Evolutionary conservation across 148 eudicot genomes (phyloP), one percentile per base, ranked within the genome.

Genomic region (Rhododendron henanense): DNA sequence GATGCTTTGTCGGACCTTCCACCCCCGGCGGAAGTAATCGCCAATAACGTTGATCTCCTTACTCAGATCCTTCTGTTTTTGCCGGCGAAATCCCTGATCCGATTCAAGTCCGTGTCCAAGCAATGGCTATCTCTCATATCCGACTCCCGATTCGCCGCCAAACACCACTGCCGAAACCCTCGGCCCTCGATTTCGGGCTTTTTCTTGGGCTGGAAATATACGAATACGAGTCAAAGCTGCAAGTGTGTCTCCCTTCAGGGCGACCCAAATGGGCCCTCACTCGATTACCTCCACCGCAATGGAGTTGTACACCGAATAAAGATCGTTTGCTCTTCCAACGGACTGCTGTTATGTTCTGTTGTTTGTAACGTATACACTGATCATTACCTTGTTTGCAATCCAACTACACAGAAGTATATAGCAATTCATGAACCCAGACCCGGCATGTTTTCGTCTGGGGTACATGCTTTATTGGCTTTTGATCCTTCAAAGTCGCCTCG

Each of bases 21-120:
- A 73, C 77, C 9, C 2, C 10, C 79, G 25, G 48, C 79, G 11
- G 79, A 75, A 39, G n/a, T 75, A 39, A 75, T 75, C 18, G 79
- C 45, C n/a, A 39, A 37, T 25, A 76, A 16, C n/a, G 48, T 76
- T 3, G 79, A 76, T 37, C 79, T 76, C 16, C 25, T 76, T 35
- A 37, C 14, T 16, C 47, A 76, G 47, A 76, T 76, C 48, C 79
- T 76, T 39, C 23, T 39, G 18, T 39, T 7, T 41, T 18, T 39
- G 47, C 79, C 79, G 11, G 11, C 25, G 1, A 76, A 19, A 6
- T 76, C 79, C 45, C 79, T 76, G 16, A 2, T 76, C 3, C 39
- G 78, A 74, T 35, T 74, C 78, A 74, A 74, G 78, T 74, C 18
- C 23, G 74, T 67, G 15, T 76, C 79, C 47, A 76, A 76, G 79